These are phyloP conservation scores for Carpinus viminea DNA, from an alignment of 306 rosid genomes.

Conservation along the genomic window DNA sequence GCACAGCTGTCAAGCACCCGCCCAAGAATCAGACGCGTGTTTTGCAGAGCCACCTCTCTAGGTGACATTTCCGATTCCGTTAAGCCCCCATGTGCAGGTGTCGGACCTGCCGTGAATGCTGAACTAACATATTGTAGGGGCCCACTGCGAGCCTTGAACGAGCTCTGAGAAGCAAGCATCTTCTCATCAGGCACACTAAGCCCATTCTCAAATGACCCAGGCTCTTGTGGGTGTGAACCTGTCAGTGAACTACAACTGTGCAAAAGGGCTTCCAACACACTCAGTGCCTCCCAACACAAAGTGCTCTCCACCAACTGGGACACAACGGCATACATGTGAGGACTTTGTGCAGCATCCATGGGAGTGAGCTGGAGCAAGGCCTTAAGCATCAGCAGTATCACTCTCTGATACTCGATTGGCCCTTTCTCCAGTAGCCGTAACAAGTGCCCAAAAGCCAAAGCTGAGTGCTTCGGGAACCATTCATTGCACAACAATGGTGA, in stretches of 20 bases:
- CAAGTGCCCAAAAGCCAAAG: constrained; percentile 92
- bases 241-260: constrained; percentile 95
- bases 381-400: constrained; percentile 88
- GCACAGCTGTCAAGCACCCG: constrained; percentile 84
- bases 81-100: constrained; percentile 41
- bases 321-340: constrained; percentile 92
- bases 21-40: constrained; percentile 85
- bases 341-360: constrained; percentile 97
- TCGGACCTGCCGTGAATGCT: constrained; percentile 37
- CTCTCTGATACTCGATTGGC: constrained; percentile 94
- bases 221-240: constrained; percentile 75
- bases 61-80: constrained; percentile 64
- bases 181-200: constrained; percentile 64
- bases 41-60: constrained; percentile 82
- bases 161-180: constrained; percentile 77
- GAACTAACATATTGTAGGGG: constrained; percentile 77
- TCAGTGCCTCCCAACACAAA: constrained; percentile 93
- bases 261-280: constrained; percentile 95
- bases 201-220: constrained; percentile 72
- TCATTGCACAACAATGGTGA: constrained; percentile 84
- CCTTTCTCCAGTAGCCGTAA: constrained; percentile 88
- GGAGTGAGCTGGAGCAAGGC: constrained; percentile 99
- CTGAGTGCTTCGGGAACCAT: constrained; percentile 97
- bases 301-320: constrained; percentile 99
- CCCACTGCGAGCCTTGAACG: constrained; percentile 96